Conservation (phyloP, 1,139 yeast genomes). For the Saccharomyces hybrid region DNA sequence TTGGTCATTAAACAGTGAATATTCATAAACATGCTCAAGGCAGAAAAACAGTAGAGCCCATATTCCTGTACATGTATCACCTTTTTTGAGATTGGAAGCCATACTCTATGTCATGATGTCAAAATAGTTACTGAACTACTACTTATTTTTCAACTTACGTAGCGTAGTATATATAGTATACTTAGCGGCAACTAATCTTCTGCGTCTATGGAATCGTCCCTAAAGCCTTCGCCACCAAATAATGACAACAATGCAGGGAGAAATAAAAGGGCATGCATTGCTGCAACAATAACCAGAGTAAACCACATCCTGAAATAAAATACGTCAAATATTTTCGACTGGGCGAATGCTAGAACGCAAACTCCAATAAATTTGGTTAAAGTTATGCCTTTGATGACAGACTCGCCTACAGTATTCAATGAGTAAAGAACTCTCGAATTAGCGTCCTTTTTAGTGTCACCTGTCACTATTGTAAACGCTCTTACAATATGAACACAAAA, state of each 20-base stretch:
- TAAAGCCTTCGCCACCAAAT: conserved; percentile 46
- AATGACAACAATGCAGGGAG: conserved; percentile 66
- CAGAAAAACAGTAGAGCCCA: too few species aligned
- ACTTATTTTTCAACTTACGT: neutral
- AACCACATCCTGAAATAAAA: conserved; percentile 96
- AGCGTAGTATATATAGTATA: neutral
- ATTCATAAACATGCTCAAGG: too few species aligned
- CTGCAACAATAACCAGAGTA: conserved; percentile 67
- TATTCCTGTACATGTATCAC: too few species aligned
- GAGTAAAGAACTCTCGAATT: conserved; percentile 44
- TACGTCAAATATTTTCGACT: conserved; percentile 79
- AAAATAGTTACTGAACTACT: neutral
- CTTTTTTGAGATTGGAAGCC: neutral
- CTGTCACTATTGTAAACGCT: conserved; percentile 51
- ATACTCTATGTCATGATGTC: neutral
- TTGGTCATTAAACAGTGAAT: too few species aligned
- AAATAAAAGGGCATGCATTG: conserved; percentile 68
- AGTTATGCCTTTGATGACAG: conserved; percentile 86
- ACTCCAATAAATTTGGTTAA: conserved; percentile 87
- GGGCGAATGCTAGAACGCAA: conserved; percentile 74
- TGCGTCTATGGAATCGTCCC: conserved; percentile 8
- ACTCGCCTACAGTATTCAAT: conserved; percentile 69
- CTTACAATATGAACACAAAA: conserved; percentile 83
- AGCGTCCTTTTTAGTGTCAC: conserved; percentile 27
- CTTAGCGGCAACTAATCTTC: neutral